A percentile compares a stretch with the other conserved stretches of the same genome.
phyloP scores from a whole-genome alignment of 257 asterid genomes.

The Jacaranda mimosifolia region DNA sequence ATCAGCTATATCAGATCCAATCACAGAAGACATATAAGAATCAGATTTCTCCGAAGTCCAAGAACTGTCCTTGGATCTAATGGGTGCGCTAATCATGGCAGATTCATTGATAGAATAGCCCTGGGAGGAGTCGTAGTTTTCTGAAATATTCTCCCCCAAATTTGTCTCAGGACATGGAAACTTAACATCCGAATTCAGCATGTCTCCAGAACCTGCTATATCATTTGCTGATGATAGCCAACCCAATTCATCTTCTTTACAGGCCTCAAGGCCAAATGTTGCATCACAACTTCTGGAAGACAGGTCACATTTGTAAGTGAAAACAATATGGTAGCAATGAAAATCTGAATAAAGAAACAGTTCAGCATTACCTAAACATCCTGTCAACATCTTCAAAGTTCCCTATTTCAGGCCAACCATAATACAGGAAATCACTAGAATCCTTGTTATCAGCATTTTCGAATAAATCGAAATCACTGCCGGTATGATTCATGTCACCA shows the following conservation, averaged over 20 bases:
- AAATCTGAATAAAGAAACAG: slow-evolving; percentile 14
- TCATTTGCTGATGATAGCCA: slow-evolving; percentile 79
- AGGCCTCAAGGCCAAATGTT: slow-evolving; percentile 66
- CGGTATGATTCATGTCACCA: slow-evolving; percentile 54
- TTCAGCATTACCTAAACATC: slow-evolving; percentile 71
- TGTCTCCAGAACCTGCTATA: slow-evolving; percentile 55
- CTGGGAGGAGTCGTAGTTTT: slow-evolving; percentile 47
- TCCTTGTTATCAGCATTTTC: slow-evolving; percentile 60
- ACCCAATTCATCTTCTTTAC: slow-evolving; percentile 66
- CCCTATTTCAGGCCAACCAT: slow-evolving; percentile 80
- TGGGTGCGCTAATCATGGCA: slow-evolving; percentile 46
- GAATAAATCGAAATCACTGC: slow-evolving; percentile 56
- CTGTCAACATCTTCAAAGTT: slow-evolving; percentile 80
- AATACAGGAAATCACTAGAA: slow-evolving; percentile 66
- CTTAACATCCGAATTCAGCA: slow-evolving; percentile 52
- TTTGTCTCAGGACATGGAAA: slow-evolving; percentile 59
- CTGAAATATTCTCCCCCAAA: slow-evolving; percentile 44
- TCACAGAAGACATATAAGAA: slow-evolving; percentile 54
- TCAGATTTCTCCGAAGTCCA: slow-evolving; percentile 54
- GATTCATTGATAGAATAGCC: slow-evolving; percentile 45
- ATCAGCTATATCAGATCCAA: slow-evolving; percentile 46
- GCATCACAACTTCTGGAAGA: slow-evolving; percentile 78
- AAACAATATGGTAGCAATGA: slow-evolving; percentile 15
- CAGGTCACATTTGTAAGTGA: slow-evolving; percentile 34
- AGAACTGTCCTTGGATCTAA: slow-evolving; percentile 52